Base-by-base conservation (phyloP, 805 yeast genomes). In the Candida piceae region DNA sequence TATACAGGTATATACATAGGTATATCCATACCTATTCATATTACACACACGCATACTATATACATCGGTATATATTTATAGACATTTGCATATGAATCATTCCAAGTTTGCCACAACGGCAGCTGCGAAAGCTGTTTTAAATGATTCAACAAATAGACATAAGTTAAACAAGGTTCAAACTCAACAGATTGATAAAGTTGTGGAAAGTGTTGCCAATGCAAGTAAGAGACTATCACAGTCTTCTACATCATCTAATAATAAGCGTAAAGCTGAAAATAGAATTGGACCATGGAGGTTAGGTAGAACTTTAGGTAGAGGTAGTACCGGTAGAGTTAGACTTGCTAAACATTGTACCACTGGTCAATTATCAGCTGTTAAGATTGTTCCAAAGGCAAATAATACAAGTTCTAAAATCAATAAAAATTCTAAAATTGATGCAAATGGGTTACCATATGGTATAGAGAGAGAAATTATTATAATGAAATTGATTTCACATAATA, bases 381-480 rank as follows among this genome's bases (percentile, higher is more conserved):
- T 84, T 29, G 88, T 84, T 1, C 81, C 88, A 21, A 84, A 84
- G 55, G 70, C 76, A 10, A 35, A 46, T 12, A 28, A 20, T 20
- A 9, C 8, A 7, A 9, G 22, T 20, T 7, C 6, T 41, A 57
- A 49, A 18, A 46, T 37, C 44, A 46, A 41, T 55, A 54, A 47
- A 62, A 21, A 34, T 39, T 40, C 50, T 16, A 49, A 49, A 33
- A 44, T 51, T 16, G 60, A 55, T 36, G 50, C 48, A n/a, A 52
- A 53, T 40, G 86, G 87, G 1, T 70, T 84, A 40, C 95, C 96
- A 3, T 88, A 90, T 58, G 98, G 98, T 27, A 90, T 93, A 31
- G 98, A 93, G 63, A 75, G 97, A 48, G 98, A 93, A 58, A 95
- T 93, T 45, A 89, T 93, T 50, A 93, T 93, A 50, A 93, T 90